phyloP scores from a whole-genome alignment of 2,329 filamentous ascomycete species.

The Fusarium denticulatum region DNA sequence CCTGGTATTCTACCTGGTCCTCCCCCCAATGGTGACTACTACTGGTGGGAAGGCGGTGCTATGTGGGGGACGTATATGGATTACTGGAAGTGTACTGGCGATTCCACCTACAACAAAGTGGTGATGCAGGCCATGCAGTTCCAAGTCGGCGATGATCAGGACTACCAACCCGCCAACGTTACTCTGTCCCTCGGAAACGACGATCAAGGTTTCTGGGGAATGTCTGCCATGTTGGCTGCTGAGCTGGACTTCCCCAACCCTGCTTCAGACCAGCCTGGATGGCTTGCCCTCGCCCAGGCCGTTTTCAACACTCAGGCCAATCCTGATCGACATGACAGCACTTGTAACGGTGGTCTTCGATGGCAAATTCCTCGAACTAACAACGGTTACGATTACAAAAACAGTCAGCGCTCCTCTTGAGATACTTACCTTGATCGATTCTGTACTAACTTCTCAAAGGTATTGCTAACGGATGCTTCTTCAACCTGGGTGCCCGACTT shows the following conservation, averaged over 20 bases:
- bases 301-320: conserved; percentile 69
- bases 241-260: conserved; percentile 68
- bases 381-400: conserved; percentile 80
- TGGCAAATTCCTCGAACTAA: conserved; percentile 84
- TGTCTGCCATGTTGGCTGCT: conserved; percentile 70
- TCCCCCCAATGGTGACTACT: conserved; percentile 60
- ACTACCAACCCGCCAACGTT: conserved; percentile 67
- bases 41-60: conserved; percentile 74
- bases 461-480: conserved; percentile 70
- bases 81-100: conserved; percentile 71
- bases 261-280: conserved; percentile 58
- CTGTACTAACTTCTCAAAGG: conserved; percentile 37
- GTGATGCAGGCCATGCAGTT: conserved; percentile 62
- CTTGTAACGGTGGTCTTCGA: conserved; percentile 70
- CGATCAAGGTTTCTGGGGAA: conserved; percentile 74
- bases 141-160: conserved; percentile 61
- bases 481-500: conserved; percentile 74
- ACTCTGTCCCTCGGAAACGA: conserved; percentile 68
- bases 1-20: conserved; percentile 61
- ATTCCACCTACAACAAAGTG: conserved; percentile 65
- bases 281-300: conserved; percentile 68
- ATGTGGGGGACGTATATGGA: conserved; percentile 72
- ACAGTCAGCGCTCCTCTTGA: conserved; percentile 51
- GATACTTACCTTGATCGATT: not conserved
- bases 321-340: conserved; percentile 66